Evolutionary conservation across 177 flowering plant genomes (phyloP).

Genomic region (Telopea speciosissima): DNA sequence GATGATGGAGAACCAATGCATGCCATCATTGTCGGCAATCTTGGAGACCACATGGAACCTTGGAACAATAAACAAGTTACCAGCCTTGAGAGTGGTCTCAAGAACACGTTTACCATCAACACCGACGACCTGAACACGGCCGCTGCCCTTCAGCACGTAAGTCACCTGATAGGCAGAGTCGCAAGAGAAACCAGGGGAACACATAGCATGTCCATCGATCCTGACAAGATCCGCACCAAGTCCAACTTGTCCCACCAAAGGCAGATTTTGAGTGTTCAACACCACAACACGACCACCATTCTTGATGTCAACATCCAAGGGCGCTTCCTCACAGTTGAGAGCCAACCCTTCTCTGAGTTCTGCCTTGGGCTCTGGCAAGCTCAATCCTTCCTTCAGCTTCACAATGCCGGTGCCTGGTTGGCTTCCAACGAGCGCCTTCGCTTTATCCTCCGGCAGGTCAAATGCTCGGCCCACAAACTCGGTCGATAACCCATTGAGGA

Average conservation of each 20-base stretch:
- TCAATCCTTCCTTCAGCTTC: conserved; percentile 31
- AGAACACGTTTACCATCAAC: conserved; percentile 54
- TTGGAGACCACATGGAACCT: conserved; percentile 86
- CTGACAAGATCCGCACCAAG: conserved; percentile 87
- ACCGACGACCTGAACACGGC: conserved; percentile 80
- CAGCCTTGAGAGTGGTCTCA: conserved; percentile 44
- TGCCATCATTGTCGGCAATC: conserved; percentile 60
- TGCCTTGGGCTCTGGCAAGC: conserved; percentile 57
- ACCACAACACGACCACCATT: conserved; percentile 75
- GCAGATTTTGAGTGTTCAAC: conserved; percentile 67
- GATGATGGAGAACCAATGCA: conserved; percentile 91
- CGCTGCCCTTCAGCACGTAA: conserved; percentile 67
- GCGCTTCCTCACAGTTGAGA: conserved; percentile 73
- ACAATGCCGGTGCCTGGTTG: conserved; percentile 55
- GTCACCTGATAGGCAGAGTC: conserved; percentile 89
- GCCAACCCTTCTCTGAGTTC: conserved; percentile 56
- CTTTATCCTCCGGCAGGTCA: conserved; percentile 52
- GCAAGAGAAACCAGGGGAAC: conserved; percentile 94
- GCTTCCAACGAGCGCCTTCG: conserved; percentile 43
- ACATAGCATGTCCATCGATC: conserved; percentile 66
- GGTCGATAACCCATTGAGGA: conserved; percentile 71
- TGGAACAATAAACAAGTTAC: conserved; percentile 70
- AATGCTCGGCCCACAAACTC: conserved; percentile 77
- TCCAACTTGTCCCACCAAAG: conserved; percentile 80
- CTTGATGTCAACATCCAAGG: conserved; percentile 71